These are phyloP conservation scores for Phaseolus lunatus DNA, from an alignment of 306 rosid genomes.

Conservation along the genomic window DNA sequence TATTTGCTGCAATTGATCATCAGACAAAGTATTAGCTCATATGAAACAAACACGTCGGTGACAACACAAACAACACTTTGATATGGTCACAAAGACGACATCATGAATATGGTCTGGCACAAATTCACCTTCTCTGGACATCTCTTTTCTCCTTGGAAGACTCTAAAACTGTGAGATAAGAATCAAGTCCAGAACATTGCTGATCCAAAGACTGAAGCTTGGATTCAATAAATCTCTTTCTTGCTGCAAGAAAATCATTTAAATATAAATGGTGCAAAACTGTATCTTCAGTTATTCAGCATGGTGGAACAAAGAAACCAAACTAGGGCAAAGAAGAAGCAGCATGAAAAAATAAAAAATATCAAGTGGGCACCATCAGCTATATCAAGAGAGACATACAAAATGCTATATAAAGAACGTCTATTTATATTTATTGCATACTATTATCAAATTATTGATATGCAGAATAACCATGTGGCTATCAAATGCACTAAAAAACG, in stretches of 20 bases:
- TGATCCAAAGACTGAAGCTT: constrained; percentile 78
- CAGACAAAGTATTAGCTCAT: constrained; percentile 51
- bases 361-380: constrained; percentile 20
- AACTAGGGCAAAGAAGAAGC: constrained; percentile 26
- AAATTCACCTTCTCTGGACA: constrained; percentile 71
- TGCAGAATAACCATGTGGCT: constrained; percentile 28
- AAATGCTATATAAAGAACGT: constrained; percentile 24
- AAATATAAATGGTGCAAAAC: constrained; percentile 18
- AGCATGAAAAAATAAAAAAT: constrained; percentile 25
- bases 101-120: constrained; percentile 35
- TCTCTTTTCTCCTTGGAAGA: constrained; percentile 85
- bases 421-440: constrained; percentile 27
- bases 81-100: constrained; percentile 24
- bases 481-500: constrained; percentile 24
- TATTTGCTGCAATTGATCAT: constrained; percentile 71
- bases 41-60: constrained; percentile 2
- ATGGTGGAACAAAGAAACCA: constrained; percentile 19
- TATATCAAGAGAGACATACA: constrained; percentile 19
- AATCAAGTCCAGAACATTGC: constrained; percentile 66
- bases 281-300: constrained; percentile 34
- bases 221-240: constrained; percentile 82
- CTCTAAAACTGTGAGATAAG: constrained; percentile 70
- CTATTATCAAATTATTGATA: constrained; percentile 23
- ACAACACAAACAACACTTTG: not conserved
- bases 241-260: constrained; percentile 63